Evolutionary conservation across 2,329 filamentous ascomycete genomes (phyloP), one percentile per base, ranked within the genome.

Genomic region (Aspergillus fructus): DNA sequence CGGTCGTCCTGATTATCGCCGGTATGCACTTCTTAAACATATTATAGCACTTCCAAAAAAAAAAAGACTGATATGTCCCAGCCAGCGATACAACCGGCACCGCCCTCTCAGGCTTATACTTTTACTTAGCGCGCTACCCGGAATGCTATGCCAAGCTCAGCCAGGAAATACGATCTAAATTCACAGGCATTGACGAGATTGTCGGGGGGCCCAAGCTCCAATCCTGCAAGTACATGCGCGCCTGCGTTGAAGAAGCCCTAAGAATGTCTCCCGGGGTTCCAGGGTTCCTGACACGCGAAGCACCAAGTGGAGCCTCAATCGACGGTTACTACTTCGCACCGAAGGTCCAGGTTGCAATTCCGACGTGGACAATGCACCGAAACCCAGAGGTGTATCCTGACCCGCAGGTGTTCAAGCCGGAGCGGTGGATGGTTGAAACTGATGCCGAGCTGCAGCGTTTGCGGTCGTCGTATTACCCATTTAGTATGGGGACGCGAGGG

Each of bases 1-100:
- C 37, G 6, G 39, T 79, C 53, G 68, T 79, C 3, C 63, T 82
- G 23, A 81, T 82, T 58, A 78, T 80, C 42, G 79, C 80, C 13
- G 80, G 74, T 58, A 65, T 48, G 48, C n/a, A 11, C 17, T 15
- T 7, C 15, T 33, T 27, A 15, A 21, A 21, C 19, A 3, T 21
- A 21, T 21, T 21, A 21, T 21, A 3, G 3, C 19, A 21, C 19
- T 21, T 3, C 3, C 19, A n/a, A n/a, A n/a, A n/a, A 21, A 21
- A 21, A 3, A 2, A 21, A 21, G 19, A 33, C 7, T 11, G 8
- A 3, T 6, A 40, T 21, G 19, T 21, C 17, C 19, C 53, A 61
- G 74, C 73, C 0, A 68, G 71, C 17, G 77, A 79, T 52, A 79
- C 78, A 0, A 72, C 76, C 1, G 70, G 74, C 1, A 75, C 72